Base-by-base conservation (phyloP, 768 basidiomycete genomes). In the Amanita thiersii region DNA sequence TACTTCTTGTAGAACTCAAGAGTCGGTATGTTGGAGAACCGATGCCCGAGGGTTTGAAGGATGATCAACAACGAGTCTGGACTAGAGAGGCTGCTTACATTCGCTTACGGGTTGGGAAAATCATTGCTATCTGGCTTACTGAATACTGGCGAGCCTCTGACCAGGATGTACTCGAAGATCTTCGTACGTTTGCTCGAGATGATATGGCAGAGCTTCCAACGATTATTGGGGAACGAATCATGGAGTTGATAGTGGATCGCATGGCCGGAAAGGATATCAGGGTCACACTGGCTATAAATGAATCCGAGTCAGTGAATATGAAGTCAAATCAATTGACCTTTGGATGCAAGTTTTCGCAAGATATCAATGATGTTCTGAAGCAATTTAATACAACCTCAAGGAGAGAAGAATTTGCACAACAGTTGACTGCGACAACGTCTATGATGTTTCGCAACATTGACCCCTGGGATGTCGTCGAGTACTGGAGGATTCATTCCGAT, bases 71-170 rank as follows among this genome's bases (percentile, higher is more conserved):
- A 45, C 52, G 61, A 48, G 51, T 62, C 18, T 63, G 61, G 58
- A 37, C 66, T 33, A 50, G 57, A 9, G 69, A 75, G 44, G 64
- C 69, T 4, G 58, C 65, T 20, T 69, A 70, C 10, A 63, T 79
- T 25, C 77, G 75, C 39, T 59, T 77, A 39, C 67, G 77, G n/a
- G 67, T 86, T 12, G 73, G 70, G 34, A 76, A 75, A 51, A 50
- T 80, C 17, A 51, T 87, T 43, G 69, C 75, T 49, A 62, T 69
- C n/a, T 89, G 86, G 86, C 65, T 86, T n/a, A 72, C 80, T 44
- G 59, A 66, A 26, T 72, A 84, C 52, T 89, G 85, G 84, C 63
- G 68, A 25, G 66, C 66, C 1, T 54, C 59, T 3, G 86, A 88
- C 40, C 50, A 47, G 0, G 59, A 66, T 3, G 57, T 70, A 14